Evolutionary conservation across 2,329 filamentous ascomycete genomes (phyloP).

Genomic region (Chaetomiaceae sp.): DNA sequence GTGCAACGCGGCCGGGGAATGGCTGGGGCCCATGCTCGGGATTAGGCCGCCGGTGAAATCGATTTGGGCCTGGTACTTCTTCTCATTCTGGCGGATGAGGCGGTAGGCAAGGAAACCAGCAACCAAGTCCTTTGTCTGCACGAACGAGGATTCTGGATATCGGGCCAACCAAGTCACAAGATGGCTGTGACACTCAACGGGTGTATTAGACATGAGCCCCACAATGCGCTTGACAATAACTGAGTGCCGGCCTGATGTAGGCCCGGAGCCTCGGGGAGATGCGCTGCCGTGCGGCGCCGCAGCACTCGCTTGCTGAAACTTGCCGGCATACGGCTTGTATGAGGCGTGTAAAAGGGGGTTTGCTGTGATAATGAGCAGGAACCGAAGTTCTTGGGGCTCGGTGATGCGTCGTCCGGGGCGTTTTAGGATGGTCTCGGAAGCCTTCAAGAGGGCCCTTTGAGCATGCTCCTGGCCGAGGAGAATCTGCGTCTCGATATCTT

Average conservation of each 20-base stretch:
- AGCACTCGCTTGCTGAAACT: conserved; percentile 35
- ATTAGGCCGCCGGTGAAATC: conserved; percentile 65
- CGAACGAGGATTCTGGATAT: conserved; percentile 63
- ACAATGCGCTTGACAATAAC: conserved; percentile 81
- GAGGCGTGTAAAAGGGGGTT: conserved; percentile 68
- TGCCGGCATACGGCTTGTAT: conserved; percentile 38
- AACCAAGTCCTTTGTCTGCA: conserved; percentile 70
- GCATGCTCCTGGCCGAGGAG: conserved; percentile 62
- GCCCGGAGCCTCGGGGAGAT: conserved; percentile 36
- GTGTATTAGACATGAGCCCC: conserved; percentile 72
- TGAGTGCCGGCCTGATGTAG: conserved; percentile 64
- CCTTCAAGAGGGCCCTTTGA: conserved; percentile 68
- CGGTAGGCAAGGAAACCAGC: conserved; percentile 78
- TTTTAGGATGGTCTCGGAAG: conserved; percentile 73
- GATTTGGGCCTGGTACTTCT: conserved; percentile 54
- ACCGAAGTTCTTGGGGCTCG: conserved; percentile 67
- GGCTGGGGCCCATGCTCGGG: conserved; percentile 65
- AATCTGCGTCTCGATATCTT: conserved; percentile 44
- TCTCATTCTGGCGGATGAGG: conserved; percentile 65
- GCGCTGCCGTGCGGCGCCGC: conserved; percentile 19
- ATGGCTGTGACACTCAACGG: conserved; percentile 70
- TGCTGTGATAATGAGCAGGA: conserved; percentile 70
- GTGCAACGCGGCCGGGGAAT: conserved; percentile 67
- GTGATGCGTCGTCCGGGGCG: conserved; percentile 67
- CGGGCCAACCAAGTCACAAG: conserved; percentile 75